Percentiles rank a stretch among this genome's conserved stretches.
phyloP scores from a whole-genome alignment of 2,329 filamentous ascomycete species.

The Triangularia verruculosa region DNA sequence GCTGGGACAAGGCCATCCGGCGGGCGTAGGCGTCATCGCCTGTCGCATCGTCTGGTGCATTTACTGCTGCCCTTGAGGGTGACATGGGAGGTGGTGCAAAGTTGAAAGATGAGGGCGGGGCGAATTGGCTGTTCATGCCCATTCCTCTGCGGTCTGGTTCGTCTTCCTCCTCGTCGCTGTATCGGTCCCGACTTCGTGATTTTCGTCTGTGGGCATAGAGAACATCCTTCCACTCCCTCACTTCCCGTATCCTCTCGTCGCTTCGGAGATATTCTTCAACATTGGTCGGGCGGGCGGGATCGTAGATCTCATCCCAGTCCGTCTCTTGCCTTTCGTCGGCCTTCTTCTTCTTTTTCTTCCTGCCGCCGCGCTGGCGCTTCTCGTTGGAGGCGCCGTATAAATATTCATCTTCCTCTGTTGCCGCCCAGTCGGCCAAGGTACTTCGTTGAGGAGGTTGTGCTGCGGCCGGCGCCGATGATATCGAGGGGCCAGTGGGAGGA shows the following conservation, averaged over 20 bases:
- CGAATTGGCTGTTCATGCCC: conserved; percentile 50
- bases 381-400: conserved; percentile 58
- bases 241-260: conserved; percentile 76
- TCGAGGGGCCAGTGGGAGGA: conserved; percentile 30
- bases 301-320: conserved; percentile 93
- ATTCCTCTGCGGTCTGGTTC: conserved; percentile 35
- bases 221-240: conserved; percentile 80
- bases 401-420: conserved; percentile 76
- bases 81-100: conserved; percentile 56
- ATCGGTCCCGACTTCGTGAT: conserved; percentile 34
- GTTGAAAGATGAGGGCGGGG: conserved; percentile 55
- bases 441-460: conserved; percentile 54
- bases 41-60: conserved; percentile 55
- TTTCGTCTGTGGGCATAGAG: conserved; percentile 67
- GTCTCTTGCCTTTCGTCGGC: conserved; percentile 54
- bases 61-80: conserved; percentile 40
- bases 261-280: conserved; percentile 81
- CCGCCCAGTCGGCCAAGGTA: conserved; percentile 77
- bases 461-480: conserved; percentile 39
- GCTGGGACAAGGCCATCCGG: conserved; percentile 56
- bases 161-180: conserved; percentile 36
- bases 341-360: conserved; percentile 62
- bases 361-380: conserved; percentile 72
- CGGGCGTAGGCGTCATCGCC: conserved; percentile 69
- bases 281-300: conserved; percentile 76